A percentile compares a stretch with the other conserved stretches of the same genome.
These are phyloP conservation scores for Ceratocystis destructans DNA, from an alignment of 2,329 filamentous ascomycete species.

Conservation along the genomic window DNA sequence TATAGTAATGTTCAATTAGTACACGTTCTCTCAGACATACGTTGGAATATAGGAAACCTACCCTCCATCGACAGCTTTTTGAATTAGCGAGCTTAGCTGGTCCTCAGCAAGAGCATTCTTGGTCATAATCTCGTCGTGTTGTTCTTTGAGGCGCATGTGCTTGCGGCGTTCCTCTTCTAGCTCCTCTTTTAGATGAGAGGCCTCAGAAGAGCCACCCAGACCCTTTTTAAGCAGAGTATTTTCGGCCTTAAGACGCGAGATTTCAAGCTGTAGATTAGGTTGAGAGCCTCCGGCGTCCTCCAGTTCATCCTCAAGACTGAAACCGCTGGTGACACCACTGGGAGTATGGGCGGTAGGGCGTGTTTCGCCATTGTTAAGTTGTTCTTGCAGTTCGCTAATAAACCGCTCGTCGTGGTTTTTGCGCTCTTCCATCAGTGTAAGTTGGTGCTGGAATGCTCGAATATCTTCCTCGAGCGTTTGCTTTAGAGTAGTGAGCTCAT, in stretches of 20 bases:
- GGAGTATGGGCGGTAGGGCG: constrained; percentile 17
- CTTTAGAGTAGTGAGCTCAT: constrained; percentile 30
- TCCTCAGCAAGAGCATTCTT: constrained; percentile 43
- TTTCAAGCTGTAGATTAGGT: constrained; percentile 35
- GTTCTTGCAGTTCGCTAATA: constrained; percentile 47
- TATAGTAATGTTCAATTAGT: constrained; percentile 11
- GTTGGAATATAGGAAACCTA: constrained; percentile 31
- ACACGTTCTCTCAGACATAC: neutral
- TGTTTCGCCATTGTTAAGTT: constrained; percentile 30
- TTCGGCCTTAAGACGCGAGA: constrained; percentile 48
- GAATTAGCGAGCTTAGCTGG: constrained; percentile 42
- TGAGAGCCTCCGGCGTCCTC: constrained; percentile 20
- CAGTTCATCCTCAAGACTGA: constrained; percentile 48
- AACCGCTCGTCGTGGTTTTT: constrained; percentile 38
- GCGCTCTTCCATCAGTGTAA: constrained; percentile 35
- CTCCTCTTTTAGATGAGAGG: constrained; percentile 40
- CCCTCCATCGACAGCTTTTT: constrained; percentile 40
- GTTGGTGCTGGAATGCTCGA: constrained; percentile 33
- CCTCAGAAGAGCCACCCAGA: constrained; percentile 40
- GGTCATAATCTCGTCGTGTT: constrained; percentile 44
- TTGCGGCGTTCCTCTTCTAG: constrained; percentile 41
- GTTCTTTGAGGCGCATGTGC: constrained; percentile 39
- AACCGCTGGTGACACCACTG: constrained; percentile 20
- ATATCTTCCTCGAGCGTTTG: constrained; percentile 35
- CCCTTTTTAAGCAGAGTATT: constrained; percentile 44